Conservation (phyloP, 371 early-diverging fungal genomes). For the Mucor indicus region DNA sequence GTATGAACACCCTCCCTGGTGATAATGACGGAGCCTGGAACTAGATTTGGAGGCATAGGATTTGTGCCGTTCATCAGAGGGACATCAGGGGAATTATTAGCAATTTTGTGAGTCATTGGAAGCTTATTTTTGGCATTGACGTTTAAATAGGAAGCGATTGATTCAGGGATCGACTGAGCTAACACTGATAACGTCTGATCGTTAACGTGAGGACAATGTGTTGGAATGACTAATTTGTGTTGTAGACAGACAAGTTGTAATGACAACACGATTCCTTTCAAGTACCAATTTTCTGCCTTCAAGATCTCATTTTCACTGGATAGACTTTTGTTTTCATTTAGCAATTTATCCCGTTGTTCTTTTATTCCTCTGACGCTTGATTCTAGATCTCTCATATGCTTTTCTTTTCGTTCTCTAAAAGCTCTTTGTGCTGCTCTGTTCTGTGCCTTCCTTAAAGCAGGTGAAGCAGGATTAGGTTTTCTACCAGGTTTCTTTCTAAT, state of each 20-base stretch:
- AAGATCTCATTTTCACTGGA: constrained; percentile 48
- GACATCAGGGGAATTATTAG: no score
- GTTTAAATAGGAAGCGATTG: constrained; percentile 32
- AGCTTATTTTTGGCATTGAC: constrained; percentile 31
- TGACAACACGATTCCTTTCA: constrained; percentile 49
- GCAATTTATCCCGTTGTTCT: constrained; percentile 43
- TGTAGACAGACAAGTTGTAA: constrained; percentile 47
- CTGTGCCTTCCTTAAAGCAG: constrained; percentile 71
- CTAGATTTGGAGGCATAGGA: no score
- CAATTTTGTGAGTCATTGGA: background rate
- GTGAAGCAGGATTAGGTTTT: constrained; percentile 70
- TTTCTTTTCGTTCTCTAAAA: constrained; percentile 75
- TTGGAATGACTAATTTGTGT: constrained; percentile 34
- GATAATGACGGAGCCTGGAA: no score
- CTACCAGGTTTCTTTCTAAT: constrained; percentile 75
- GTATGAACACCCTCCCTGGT: no score
- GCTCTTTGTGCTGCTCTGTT: constrained; percentile 80
- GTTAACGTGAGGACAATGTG: constrained; percentile 33
- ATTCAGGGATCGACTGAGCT: constrained; percentile 31
- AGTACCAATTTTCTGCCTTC: constrained; percentile 57
- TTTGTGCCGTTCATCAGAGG: no score
- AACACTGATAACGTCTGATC: constrained; percentile 26
- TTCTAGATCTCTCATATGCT: constrained; percentile 65
- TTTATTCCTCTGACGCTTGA: constrained; percentile 55
- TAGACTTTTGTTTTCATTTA: constrained; percentile 49